Conservation (phyloP, 2,329 filamentous ascomycete species). For the Leptographium galeiforme region DNA sequence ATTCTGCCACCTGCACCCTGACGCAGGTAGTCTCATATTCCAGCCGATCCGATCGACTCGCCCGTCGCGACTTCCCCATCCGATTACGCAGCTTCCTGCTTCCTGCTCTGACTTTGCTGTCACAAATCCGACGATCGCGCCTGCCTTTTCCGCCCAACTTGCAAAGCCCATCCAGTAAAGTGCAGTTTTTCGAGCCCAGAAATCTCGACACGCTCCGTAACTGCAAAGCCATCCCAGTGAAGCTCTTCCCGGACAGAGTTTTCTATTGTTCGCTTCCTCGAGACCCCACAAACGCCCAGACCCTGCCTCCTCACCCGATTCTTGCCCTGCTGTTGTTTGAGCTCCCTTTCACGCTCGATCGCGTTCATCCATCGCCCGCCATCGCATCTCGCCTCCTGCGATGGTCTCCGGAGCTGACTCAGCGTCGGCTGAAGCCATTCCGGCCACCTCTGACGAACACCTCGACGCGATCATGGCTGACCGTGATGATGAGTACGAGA, state of each 20-base stretch:
- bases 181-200: neutral
- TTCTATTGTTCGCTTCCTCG: neutral
- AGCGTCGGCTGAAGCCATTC: slow-evolving; percentile 2
- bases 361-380: neutral
- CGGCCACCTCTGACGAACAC: slow-evolving; percentile 6
- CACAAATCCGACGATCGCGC: neutral
- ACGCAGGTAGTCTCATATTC: neutral
- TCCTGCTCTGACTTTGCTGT: neutral
- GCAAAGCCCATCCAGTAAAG: slow-evolving; percentile 2
- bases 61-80: neutral
- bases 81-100: neutral
- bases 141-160: neutral
- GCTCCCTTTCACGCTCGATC: neutral
- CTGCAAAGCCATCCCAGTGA: neutral
- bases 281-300: neutral
- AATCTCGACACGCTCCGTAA: neutral
- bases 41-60: neutral
- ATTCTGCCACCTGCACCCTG: neutral
- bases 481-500: slow-evolving; percentile 1
- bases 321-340: neutral
- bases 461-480: neutral
- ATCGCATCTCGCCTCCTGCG: neutral
- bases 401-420: slow-evolving; percentile 3
- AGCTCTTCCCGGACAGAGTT: neutral
- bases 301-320: neutral